These are phyloP conservation scores for Hypoxylon sp. DNA, from an alignment of 2,329 filamentous ascomycete species.

Conservation along the genomic window DNA sequence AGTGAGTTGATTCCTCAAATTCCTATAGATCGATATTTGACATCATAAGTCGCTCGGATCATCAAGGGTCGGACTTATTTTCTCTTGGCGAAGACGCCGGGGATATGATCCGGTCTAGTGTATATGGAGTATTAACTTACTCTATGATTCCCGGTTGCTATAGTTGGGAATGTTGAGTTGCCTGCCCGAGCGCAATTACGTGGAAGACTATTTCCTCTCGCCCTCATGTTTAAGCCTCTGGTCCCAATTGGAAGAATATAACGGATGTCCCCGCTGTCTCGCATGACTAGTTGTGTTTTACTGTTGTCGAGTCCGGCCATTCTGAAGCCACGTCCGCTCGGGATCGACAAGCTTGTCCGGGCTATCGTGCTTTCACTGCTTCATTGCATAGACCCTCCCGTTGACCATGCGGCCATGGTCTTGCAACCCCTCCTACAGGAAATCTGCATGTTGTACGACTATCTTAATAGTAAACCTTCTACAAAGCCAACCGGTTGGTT, in stretches of 20 bases:
- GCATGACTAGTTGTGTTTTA: slow-evolving; percentile 17
- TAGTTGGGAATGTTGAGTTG: slow-evolving; percentile 3
- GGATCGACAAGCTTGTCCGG: slow-evolving; percentile 24
- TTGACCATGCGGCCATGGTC: slow-evolving; percentile 10
- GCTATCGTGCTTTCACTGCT: slow-evolving; percentile 38
- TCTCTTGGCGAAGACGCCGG: background rate
- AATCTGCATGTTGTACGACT: slow-evolving; percentile 34
- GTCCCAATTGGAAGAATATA: slow-evolving; percentile 11
- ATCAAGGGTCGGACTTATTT: slow-evolving; percentile 1
- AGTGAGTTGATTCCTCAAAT: slow-evolving; percentile 3
- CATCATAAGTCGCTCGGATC: background rate
- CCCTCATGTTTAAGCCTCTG: slow-evolving; percentile 8
- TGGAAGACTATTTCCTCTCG: slow-evolving; percentile 1
- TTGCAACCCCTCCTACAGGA: slow-evolving; percentile 21
- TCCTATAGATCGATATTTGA: background rate
- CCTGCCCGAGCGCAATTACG: slow-evolving; percentile 13
- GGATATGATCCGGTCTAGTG: background rate
- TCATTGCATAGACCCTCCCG: slow-evolving; percentile 29
- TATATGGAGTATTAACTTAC: background rate
- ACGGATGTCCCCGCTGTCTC: slow-evolving; percentile 16
- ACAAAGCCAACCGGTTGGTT: slow-evolving; percentile 25
- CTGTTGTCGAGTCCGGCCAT: slow-evolving; percentile 15
- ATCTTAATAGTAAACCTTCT: slow-evolving; percentile 11
- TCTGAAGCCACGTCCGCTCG: slow-evolving; percentile 18
- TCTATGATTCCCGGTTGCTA: slow-evolving; percentile 3